These are phyloP conservation scores for Peterozyma toletana DNA, from an alignment of 805 yeast species.

Conservation along the genomic window DNA sequence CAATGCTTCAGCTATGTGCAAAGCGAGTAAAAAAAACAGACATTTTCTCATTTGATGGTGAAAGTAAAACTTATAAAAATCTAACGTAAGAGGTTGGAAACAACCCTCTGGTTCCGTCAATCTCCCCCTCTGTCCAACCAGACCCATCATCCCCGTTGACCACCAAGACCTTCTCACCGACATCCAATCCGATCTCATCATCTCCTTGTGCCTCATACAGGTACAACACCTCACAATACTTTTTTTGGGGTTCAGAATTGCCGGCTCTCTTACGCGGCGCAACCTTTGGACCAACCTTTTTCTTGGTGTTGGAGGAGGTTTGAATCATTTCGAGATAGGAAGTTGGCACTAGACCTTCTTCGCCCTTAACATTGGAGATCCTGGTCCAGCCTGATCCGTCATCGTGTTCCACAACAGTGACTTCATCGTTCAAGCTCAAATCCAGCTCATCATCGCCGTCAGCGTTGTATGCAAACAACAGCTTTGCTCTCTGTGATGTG, in stretches of 20 bases:
- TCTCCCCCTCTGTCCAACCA: constrained; percentile 95
- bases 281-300: constrained; percentile 68
- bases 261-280: constrained; percentile 74
- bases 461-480: constrained; percentile 59
- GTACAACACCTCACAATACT: constrained; percentile 60
- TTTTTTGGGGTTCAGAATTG: constrained; percentile 28
- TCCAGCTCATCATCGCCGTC: constrained; percentile 71
- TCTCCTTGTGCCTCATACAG: constrained; percentile 73
- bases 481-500: constrained; percentile 32
- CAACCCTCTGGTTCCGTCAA: constrained; percentile 56
- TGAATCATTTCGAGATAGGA: constrained; percentile 51
- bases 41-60: too few relatives aligned
- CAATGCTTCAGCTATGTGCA: too few relatives aligned
- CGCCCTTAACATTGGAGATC: constrained; percentile 37
- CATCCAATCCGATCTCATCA: constrained; percentile 66
- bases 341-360: constrained; percentile 79
- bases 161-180: constrained; percentile 66
- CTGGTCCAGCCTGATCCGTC: constrained; percentile 93
- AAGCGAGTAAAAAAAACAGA: too few relatives aligned
- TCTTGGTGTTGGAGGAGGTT: constrained; percentile 10
- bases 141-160: constrained; percentile 64
- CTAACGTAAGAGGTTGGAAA: constrained; percentile 76
- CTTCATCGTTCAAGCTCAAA: constrained; percentile 50
- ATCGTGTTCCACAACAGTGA: constrained; percentile 57
- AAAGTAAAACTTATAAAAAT: constrained; percentile 2